Evolutionary conservation across 129 eudicot genomes (phyloP).

Genomic region (Helichrysum umbraculigerum): DNA sequence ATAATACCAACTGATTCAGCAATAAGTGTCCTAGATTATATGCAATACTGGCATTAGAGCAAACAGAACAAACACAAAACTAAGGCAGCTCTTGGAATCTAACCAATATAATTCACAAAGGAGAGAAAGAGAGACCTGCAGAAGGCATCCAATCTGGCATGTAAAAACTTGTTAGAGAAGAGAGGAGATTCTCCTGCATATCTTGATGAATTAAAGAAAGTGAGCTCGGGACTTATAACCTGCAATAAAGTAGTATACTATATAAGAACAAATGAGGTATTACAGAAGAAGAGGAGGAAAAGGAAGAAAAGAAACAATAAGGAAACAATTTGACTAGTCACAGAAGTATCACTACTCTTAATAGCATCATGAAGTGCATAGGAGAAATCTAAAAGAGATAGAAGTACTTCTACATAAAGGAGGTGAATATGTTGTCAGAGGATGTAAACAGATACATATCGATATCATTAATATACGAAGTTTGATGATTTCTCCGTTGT

Average conservation of each 20-base stretch:
- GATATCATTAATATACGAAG: no score
- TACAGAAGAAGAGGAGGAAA: neutral
- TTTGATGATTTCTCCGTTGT: no score
- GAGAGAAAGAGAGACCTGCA: constrained; percentile 65
- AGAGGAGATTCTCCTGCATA: constrained; percentile 52
- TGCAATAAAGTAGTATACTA: constrained; percentile 35
- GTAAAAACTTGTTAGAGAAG: constrained; percentile 89
- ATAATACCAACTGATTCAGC: constrained; percentile 13
- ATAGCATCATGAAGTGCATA: neutral
- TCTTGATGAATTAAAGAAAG: constrained; percentile 83
- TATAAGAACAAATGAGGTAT: constrained; percentile 14
- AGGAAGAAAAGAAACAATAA: neutral
- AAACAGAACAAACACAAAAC: constrained; percentile 8
- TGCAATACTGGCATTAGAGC: neutral
- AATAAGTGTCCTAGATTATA: constrained; percentile 16
- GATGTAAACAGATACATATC: no score
- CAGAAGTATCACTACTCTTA: neutral
- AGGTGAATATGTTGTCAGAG: no score
- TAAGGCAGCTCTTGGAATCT: constrained; percentile 11
- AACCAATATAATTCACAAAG: constrained; percentile 2
- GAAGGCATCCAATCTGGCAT: constrained; percentile 86
- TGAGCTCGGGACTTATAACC: constrained; percentile 98
- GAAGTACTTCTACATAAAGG: no score
- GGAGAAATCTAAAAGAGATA: no score
- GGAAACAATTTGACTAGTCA: neutral